Base-by-base conservation (phyloP, 768 basidiomycete genomes). In the Termitomyces sp. region DNA sequence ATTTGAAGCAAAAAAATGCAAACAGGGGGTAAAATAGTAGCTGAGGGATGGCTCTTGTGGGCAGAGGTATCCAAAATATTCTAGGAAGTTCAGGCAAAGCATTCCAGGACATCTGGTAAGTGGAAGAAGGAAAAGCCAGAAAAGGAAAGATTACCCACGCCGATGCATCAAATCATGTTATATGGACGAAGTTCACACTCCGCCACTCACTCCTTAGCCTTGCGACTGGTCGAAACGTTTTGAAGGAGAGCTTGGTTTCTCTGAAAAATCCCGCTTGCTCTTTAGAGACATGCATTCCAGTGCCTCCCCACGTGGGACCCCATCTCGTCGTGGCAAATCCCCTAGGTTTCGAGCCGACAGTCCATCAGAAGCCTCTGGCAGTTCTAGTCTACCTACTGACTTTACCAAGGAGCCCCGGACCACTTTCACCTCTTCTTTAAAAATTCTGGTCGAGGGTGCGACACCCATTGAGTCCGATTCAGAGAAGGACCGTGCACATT, bases 381-480 rank as follows among this genome's bases (percentile, higher is more conserved):
- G 78, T 58, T 77, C 69, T 60, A 76, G 70, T 69, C 68, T 75
- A 58, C 77, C 76, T 66, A 72, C 76, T 69, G 83, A 77, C 75
- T 77, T 79, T 69, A 69, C 72, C 48, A 74, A 75, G 72, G 79
- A 80, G 74, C 73, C 75, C 71, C 72, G 72, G 69, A 71, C 78
- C 67, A 72, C 83, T 65, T 79, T 82, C 70, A 63, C 83, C 77
- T 80, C 90, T 54, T 91, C 85, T 65, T 82, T 92, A 61, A 79
- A 83, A 69, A 92, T 93, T 66, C 81, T 81, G 40, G 90, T 92
- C 56, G 80, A 92, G 70, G 90, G 91, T 61, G 81, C 87, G 28
- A 64, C 81, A 58, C 82, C 88, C 56, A 83, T 89, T 72, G 78
- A 83, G 57, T 65, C 76, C 32, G 76, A 80, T 66, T 69, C 67